These are phyloP conservation scores for Cochlearia excelsa DNA, from an alignment of 345 rosid species.

Conservation along the genomic window DNA sequence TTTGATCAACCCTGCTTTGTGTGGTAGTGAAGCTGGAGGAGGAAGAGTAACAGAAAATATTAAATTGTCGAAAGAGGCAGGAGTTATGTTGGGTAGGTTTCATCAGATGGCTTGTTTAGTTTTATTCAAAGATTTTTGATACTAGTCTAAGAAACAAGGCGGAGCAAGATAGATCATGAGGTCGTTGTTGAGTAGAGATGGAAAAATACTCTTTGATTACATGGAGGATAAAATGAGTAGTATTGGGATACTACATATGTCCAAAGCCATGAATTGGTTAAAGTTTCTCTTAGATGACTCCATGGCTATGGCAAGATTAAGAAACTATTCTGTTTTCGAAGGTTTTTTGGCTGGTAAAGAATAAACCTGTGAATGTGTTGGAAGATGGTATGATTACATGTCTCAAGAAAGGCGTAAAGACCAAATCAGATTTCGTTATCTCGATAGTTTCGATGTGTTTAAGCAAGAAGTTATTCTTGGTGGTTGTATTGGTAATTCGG, in stretches of 20 bases:
- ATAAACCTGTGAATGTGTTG: background rate
- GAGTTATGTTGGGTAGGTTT: constrained; percentile 4
- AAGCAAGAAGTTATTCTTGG: constrained; percentile 1
- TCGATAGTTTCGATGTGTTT: background rate
- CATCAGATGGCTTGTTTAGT: constrained; percentile 14
- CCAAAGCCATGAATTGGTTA: too few relatives aligned
- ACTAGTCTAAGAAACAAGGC: background rate
- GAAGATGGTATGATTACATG: constrained; percentile 14
- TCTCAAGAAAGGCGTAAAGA: constrained; percentile 1
- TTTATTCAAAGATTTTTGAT: constrained; percentile 11
- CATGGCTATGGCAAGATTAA: too few relatives aligned
- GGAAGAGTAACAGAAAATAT: background rate
- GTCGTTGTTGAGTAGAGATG: background rate
- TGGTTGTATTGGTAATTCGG: constrained; percentile 11
- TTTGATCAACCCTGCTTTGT: constrained; percentile 14
- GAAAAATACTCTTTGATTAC: background rate
- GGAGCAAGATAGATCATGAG: background rate
- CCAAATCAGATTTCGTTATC: background rate
- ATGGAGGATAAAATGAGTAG: constrained; percentile 12
- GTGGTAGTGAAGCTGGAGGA: background rate
- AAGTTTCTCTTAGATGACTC: too few relatives aligned
- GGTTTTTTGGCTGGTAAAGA: constrained; percentile 18
- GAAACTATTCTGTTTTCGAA: constrained; percentile 6
- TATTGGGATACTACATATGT: too few relatives aligned
- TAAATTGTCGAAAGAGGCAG: background rate